These are phyloP conservation scores for Mycena galericulata DNA, from an alignment of 768 basidiomycete species.

Conservation along the genomic window DNA sequence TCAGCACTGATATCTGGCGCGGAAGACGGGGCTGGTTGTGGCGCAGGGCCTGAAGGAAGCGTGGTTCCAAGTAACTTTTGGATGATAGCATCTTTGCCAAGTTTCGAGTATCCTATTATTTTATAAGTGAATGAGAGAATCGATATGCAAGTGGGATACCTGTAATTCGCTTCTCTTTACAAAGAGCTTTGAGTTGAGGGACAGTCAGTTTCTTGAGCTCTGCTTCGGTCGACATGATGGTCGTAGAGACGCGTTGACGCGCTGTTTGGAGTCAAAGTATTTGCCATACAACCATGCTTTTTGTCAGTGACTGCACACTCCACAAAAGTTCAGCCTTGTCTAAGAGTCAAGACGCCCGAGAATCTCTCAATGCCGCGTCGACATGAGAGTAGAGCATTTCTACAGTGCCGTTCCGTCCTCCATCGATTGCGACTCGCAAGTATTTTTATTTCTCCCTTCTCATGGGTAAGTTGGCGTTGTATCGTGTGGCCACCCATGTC, in stretches of 20 bases:
- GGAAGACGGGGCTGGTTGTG: background rate
- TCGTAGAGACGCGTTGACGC: background rate
- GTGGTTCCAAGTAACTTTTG: constrained; percentile 55
- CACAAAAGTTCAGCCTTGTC: too few species aligned
- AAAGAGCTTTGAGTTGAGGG: constrained; percentile 72
- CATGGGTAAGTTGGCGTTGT: background rate
- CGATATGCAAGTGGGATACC: too few species aligned
- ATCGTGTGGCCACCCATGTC: too few species aligned
- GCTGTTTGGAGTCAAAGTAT: background rate
- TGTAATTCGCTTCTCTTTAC: constrained; percentile 72
- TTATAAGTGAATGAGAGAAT: too few species aligned
- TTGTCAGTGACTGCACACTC: too few species aligned
- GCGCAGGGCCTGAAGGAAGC: too few species aligned
- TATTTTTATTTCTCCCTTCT: background rate
- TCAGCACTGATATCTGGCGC: constrained; percentile 3
- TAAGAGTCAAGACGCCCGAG: too few species aligned
- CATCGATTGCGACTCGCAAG: too few species aligned
- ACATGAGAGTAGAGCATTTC: too few species aligned
- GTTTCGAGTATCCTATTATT: constrained; percentile 77
- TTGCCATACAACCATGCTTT: too few species aligned
- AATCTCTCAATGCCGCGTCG: too few species aligned
- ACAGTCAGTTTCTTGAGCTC: constrained; percentile 65
- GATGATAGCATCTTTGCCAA: constrained; percentile 68
- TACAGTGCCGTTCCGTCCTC: too few species aligned
- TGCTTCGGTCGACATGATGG: constrained; percentile 34